Percentiles rank a stretch among this genome's conserved stretches.
Evolutionary conservation across 2,329 filamentous ascomycete species (phyloP).

Genomic region (Neurospora sp.): DNA sequence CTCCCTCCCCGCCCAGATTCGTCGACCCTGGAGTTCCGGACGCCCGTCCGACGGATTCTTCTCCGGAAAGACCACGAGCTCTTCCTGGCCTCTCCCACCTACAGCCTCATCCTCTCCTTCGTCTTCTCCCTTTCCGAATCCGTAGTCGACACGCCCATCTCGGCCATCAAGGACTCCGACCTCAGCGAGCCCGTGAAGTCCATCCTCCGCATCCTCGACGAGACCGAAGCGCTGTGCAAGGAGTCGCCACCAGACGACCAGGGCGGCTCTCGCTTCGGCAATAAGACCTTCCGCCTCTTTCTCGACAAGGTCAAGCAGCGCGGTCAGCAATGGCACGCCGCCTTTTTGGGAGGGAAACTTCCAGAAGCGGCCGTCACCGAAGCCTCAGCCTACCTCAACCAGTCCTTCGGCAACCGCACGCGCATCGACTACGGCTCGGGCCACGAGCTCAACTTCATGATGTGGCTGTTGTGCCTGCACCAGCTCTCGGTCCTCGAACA

Average conservation of each 20-base stretch:
- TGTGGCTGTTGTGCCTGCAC: slow-evolving; percentile 93
- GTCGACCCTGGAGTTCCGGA: slow-evolving; percentile 49
- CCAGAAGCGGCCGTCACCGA: slow-evolving; percentile 50
- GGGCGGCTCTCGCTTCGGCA: slow-evolving; percentile 84
- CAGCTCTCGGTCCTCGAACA: slow-evolving; percentile 57
- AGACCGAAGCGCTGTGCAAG: slow-evolving; percentile 55
- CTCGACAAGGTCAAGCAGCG: slow-evolving; percentile 57
- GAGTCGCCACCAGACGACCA: slow-evolving; percentile 74
- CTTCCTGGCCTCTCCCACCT: slow-evolving; percentile 69
- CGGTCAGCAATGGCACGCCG: slow-evolving; percentile 50
- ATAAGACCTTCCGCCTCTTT: slow-evolving; percentile 79
- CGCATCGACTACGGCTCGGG: slow-evolving; percentile 96
- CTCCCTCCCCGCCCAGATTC: slow-evolving; percentile 59
- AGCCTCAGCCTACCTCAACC: slow-evolving; percentile 65
- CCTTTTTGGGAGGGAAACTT: slow-evolving; percentile 26
- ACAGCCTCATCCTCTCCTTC: slow-evolving; percentile 69
- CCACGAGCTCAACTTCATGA: slow-evolving; percentile 93
- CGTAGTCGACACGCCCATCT: slow-evolving; percentile 60
- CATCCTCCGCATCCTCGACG: slow-evolving; percentile 60
- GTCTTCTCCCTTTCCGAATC: slow-evolving; percentile 79
- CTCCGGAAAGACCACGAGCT: slow-evolving; percentile 69
- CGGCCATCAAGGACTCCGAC: slow-evolving; percentile 44
- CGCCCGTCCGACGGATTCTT: slow-evolving; percentile 70
- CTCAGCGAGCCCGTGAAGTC: slow-evolving; percentile 50
- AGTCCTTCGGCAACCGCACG: slow-evolving; percentile 76